Base-by-base conservation (phyloP, 2,329 filamentous ascomycete genomes). In the Monilinia vaccinii-corymbosi region DNA sequence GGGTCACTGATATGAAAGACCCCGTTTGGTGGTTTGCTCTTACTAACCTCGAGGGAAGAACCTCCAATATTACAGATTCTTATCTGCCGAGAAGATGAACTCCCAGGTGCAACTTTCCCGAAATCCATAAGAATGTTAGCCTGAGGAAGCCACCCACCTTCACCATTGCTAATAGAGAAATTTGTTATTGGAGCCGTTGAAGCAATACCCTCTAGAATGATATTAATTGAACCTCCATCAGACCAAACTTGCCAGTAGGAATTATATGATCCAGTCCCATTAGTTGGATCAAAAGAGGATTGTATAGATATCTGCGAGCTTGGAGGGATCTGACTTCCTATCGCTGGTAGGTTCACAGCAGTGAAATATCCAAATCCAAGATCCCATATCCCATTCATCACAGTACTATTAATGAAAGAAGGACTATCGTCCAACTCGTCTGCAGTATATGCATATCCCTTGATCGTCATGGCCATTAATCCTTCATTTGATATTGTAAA, bases 401-500 rank as follows among this genome's bases (percentile, higher is more conserved):
- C 47, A 11, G 67, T 70, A 7, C 59, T 60, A 61, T 65, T 72
- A 14, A 62, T 56, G 25, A 62, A 63, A 8, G 56, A 57, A 18
- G 68, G 61, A 34, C 62, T 56, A 34, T 66, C 63, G 13, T 65
- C 63, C 11, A 68, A 53, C 44, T 66, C 62, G 7, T 70, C 71
- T 57, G 69, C 23, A 63, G 67, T 68, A 40, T 64, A 73, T 14
- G 62, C 67, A 57, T 72, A 71, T 5, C 69, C 71, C n/a, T 64
- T 60, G 23, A 75, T 73, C 1, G 62, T 70, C 51, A 75, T 58
- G 3, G 65, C 48, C n/a, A 60, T 63, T 9, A 70, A 67, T 18
- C 73, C 73, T 51, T 69, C 60, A 56, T 75, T 75, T 34, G 67
- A 65, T 51, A 74, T 68, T 1, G 70, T 70, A 56, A 74, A 66